phyloP scores from a whole-genome alignment of 176 grass and related monocot species.

The Musa itinerans region DNA sequence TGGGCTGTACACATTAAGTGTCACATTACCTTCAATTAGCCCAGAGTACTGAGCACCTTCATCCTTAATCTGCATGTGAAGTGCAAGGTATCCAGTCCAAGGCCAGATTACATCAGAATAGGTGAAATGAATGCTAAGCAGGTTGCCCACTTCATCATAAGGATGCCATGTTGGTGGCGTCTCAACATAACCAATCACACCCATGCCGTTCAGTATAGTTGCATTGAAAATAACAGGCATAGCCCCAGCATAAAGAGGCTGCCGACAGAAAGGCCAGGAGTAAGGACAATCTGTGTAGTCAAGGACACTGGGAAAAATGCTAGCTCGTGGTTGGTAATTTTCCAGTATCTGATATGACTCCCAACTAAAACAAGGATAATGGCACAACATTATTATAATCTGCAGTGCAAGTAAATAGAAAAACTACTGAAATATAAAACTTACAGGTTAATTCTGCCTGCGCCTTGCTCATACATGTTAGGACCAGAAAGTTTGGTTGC shows the following conservation, averaged over 20 bases:
- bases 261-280: constrained; percentile 88
- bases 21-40: constrained; percentile 78
- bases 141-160: constrained; percentile 71
- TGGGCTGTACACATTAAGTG: constrained; percentile 55
- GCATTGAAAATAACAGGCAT: constrained; percentile 95
- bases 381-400: neutral
- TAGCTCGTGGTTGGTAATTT: constrained; percentile 73
- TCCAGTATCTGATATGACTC: constrained; percentile 81
- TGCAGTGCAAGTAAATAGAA: neutral
- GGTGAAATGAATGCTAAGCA: constrained; percentile 78
- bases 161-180: constrained; percentile 70
- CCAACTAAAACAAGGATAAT: constrained; percentile 47
- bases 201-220: constrained; percentile 96
- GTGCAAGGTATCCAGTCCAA: constrained; percentile 85
- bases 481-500: constrained; percentile 89
- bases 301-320: constrained; percentile 73
- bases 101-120: constrained; percentile 97
- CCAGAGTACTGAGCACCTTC: constrained; percentile 80
- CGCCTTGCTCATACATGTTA: constrained; percentile 95
- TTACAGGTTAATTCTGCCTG: constrained; percentile 92
- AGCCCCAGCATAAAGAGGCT: constrained; percentile 81
- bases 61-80: constrained; percentile 90
- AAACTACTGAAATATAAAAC: constrained; percentile 17
- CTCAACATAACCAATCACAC: constrained; percentile 80
- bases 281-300: constrained; percentile 88